Conservation (phyloP, 179 eudicot species). For the Camellia oleifera region DNA sequence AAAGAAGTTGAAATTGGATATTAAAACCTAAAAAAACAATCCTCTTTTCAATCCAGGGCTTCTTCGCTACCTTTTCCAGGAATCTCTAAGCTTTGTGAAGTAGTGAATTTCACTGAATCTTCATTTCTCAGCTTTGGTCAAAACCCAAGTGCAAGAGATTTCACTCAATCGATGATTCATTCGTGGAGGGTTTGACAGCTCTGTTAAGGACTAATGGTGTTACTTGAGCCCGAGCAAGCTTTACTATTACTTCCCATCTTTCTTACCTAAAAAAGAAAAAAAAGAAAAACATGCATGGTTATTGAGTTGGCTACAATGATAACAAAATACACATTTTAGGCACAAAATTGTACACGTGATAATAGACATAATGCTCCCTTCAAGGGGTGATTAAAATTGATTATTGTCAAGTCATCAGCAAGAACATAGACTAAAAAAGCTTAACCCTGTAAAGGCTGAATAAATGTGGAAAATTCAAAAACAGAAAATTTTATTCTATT, state of each 20-base stretch:
- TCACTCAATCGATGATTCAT: conserved; percentile 3
- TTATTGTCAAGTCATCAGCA: background rate
- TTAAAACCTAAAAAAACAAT: background rate
- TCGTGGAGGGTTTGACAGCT: background rate
- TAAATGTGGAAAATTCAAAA: too few species aligned
- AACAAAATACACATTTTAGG: background rate
- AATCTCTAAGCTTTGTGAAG: background rate
- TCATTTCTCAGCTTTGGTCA: conserved; percentile 12
- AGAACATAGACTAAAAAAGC: too few species aligned
- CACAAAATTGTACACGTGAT: background rate
- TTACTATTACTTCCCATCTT: conserved; percentile 5
- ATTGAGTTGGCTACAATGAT: background rate
- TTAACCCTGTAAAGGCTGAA: too few species aligned
- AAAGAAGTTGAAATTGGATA: background rate
- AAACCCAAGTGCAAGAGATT: background rate
- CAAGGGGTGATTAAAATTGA: background rate
- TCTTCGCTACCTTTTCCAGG: background rate
- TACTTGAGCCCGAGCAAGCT: background rate
- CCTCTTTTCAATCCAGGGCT: background rate
- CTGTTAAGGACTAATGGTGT: background rate
- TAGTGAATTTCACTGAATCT: background rate
- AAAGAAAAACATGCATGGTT: background rate
- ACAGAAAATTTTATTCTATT: background rate
- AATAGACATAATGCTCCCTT: background rate
- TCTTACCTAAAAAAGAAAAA: conserved; percentile 12